Conservation (phyloP, 208 protist species). For the Acanthamoeba triangularis region DNA sequence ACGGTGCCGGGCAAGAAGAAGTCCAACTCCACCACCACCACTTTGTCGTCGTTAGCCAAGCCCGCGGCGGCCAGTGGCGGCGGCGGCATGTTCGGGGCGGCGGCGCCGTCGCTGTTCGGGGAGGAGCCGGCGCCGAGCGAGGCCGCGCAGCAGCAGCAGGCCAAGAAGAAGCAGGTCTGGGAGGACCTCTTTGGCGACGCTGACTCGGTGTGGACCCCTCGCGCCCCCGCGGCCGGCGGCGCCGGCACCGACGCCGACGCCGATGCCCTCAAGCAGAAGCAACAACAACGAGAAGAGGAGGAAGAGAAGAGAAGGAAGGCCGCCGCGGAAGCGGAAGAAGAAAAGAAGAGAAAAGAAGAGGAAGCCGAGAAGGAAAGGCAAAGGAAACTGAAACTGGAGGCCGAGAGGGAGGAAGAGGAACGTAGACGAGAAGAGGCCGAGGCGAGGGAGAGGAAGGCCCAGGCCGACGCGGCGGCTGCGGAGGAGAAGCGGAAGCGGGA, state of each 20-base stretch:
- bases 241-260: not conserved
- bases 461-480: not conserved
- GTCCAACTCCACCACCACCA: not conserved
- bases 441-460: not conserved
- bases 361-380: not conserved
- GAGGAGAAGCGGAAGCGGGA: not conserved
- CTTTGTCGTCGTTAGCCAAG: not conserved
- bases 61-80: not conserved
- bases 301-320: not conserved
- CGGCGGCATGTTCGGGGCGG: not conserved
- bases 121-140: not conserved
- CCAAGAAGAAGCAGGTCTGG: slow-evolving; percentile 53
- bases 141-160: not conserved
- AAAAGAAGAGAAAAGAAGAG: not conserved
- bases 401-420: not conserved
- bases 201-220: not conserved
- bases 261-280: not conserved
- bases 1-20: not conserved
- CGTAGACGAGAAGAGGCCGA: not conserved
- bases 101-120: not conserved
- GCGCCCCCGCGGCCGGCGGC: not conserved
- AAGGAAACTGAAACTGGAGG: not conserved
- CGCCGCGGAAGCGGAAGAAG: not conserved
- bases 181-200: slow-evolving; percentile 41
- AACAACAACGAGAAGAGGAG: not conserved